These are phyloP conservation scores for Eragrostis curvula DNA, from an alignment of 176 grass and related monocot genomes.

Conservation along the genomic window DNA sequence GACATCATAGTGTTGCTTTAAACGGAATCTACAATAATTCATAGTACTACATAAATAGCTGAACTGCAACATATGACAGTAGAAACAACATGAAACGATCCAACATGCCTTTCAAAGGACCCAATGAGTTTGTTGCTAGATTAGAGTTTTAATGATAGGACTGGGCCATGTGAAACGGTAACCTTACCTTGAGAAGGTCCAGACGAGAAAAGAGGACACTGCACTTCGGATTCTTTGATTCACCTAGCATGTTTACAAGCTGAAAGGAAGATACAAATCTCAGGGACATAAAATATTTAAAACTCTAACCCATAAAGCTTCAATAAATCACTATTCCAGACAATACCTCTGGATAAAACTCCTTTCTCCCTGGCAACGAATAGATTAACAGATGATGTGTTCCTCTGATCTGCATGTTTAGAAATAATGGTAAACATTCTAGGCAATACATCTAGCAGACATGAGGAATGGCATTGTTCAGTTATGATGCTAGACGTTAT, in stretches of 20 bases:
- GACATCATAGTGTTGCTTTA: background rate
- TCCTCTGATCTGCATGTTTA: constrained; percentile 78
- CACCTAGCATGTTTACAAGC: constrained; percentile 92
- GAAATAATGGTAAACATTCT: constrained; percentile 19
- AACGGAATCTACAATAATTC: background rate
- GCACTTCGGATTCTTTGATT: constrained; percentile 65
- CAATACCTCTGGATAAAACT: constrained; percentile 90
- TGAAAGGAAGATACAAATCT: constrained; percentile 46
- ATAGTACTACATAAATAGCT: constrained; percentile 11
- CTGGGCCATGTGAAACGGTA: background rate
- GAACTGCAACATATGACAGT: background rate
- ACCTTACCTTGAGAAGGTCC: constrained; percentile 78
- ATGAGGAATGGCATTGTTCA: background rate
- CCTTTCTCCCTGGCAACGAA: constrained; percentile 85
- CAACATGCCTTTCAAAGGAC: background rate
- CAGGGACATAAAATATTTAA: background rate
- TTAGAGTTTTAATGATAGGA: background rate
- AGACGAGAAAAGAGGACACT: constrained; percentile 80
- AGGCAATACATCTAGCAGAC: background rate
- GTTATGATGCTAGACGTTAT: background rate
- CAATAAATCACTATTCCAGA: background rate
- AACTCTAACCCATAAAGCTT: background rate
- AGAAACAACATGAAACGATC: background rate
- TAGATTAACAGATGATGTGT: constrained; percentile 78
- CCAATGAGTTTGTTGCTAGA: background rate